A percentile compares a stretch with the other conserved stretches of the same genome.
Conservation (phyloP, 306 rosid genomes). For the Prinsepia uniflora region DNA sequence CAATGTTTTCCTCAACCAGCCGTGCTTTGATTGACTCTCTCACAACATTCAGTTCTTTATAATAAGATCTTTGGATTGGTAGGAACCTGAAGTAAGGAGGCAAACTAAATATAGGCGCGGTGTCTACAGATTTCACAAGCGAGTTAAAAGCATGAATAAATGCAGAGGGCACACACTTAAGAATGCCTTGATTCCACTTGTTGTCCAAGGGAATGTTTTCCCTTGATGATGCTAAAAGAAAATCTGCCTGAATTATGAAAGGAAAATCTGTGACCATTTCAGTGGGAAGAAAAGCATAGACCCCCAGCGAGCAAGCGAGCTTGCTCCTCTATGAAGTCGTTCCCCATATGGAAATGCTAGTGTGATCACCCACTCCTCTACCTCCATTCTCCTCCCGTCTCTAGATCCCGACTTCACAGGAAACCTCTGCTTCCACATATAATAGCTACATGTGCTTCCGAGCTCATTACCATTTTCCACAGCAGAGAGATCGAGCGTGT, state of each 20-base stretch:
- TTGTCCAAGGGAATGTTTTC: constrained; percentile 60
- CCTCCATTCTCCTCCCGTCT: constrained; percentile 55
- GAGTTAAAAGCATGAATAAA: constrained; percentile 56
- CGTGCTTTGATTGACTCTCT: constrained; percentile 45
- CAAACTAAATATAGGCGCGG: constrained; percentile 52
- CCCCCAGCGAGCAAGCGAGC: constrained; percentile 55
- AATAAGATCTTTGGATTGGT: constrained; percentile 42
- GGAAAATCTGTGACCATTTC: constrained; percentile 71
- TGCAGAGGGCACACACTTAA: constrained; percentile 54
- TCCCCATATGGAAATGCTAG: constrained; percentile 60
- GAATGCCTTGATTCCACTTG: constrained; percentile 80
- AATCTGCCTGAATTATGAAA: constrained; percentile 74
- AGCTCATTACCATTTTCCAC: constrained; percentile 22
- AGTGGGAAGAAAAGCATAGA: constrained; percentile 75
- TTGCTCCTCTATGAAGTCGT: constrained; percentile 39
- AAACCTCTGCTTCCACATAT: constrained; percentile 73
- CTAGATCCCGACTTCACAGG: constrained; percentile 42
- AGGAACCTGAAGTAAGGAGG: constrained; percentile 44
- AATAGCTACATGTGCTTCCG: constrained; percentile 37
- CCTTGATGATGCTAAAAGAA: constrained; percentile 68
- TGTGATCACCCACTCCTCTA: constrained; percentile 53
- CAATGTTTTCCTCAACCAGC: constrained; percentile 37
- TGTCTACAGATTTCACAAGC: constrained; percentile 29
- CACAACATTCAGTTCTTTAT: constrained; percentile 38
- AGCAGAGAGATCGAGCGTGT: constrained; percentile 51